Evolutionary conservation across 345 rosid species (phyloP).

Genomic region (Psidium friedrichsthalianum): DNA sequence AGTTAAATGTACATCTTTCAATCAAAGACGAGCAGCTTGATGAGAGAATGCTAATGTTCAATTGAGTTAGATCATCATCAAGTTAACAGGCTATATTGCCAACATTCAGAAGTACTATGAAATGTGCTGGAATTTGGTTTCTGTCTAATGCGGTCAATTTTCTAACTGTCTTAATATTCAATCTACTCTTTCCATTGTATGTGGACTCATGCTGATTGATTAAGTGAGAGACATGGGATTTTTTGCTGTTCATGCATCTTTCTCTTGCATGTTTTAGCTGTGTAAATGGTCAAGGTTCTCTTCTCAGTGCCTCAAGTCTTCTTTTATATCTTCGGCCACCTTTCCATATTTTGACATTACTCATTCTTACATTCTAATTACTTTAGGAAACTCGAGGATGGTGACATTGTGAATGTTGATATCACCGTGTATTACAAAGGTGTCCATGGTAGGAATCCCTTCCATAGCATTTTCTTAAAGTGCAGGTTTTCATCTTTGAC

Average conservation of each 20-base stretch:
- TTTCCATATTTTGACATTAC: neutral
- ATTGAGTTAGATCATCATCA: neutral
- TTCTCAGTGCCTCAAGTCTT: neutral
- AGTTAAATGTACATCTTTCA: neutral
- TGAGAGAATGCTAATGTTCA: neutral
- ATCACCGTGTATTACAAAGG: slow-evolving; percentile 85
- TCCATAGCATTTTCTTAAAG: neutral
- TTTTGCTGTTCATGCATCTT: neutral
- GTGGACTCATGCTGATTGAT: neutral
- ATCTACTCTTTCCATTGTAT: neutral
- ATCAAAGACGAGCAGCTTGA: neutral
- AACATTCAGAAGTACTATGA: neutral
- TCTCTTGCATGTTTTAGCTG: neutral
- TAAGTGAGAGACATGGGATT: neutral
- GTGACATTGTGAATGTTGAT: slow-evolving; percentile 89
- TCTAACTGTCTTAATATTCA: neutral
- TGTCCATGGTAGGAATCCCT: slow-evolving; percentile 60
- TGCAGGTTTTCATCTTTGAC: neutral
- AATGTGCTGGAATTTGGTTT: neutral
- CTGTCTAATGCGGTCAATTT: neutral
- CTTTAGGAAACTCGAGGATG: slow-evolving; percentile 81
- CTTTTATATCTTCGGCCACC: neutral
- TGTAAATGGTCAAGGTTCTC: neutral
- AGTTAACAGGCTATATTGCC: neutral
- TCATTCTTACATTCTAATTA: slow-evolving; percentile 5